These are phyloP conservation scores for Amaranthus cruentus DNA, from an alignment of 148 eudicot species.

Conservation along the genomic window DNA sequence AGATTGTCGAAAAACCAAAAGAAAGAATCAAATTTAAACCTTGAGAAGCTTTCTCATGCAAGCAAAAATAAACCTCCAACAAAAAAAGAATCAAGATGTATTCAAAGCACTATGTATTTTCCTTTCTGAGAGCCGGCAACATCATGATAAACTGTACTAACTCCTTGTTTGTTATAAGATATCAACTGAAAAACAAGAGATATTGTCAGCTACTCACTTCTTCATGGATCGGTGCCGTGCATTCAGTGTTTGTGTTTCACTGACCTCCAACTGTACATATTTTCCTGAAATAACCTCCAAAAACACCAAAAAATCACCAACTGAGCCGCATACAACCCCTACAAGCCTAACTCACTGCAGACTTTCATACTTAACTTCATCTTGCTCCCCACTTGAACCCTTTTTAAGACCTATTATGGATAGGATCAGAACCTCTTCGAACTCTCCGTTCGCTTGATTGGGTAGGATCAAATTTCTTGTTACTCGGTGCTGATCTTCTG, in stretches of 20 bases:
- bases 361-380: not conserved
- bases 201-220: too few species aligned
- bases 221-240: too few species aligned
- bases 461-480: conserved; percentile 34
- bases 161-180: conserved; percentile 7
- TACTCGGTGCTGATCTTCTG: conserved; percentile 27
- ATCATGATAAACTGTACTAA: conserved; percentile 24
- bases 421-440: conserved; percentile 73
- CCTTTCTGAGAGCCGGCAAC: conserved; percentile 18
- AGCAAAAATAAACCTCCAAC: conserved; percentile 21
- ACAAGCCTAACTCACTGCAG: conserved; percentile 3
- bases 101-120: conserved; percentile 23
- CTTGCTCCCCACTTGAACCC: not conserved
- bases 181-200: too few species aligned
- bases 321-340: conserved; percentile 12
- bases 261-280: conserved; percentile 27
- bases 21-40: conserved; percentile 6
- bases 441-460: conserved; percentile 58
- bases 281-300: conserved; percentile 6
- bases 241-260: conserved; percentile 8
- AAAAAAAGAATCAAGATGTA: conserved; percentile 26
- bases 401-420: conserved; percentile 61
- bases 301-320: too few species aligned
- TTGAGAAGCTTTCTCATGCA: conserved; percentile 22
- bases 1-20: conserved; percentile 7